A percentile compares a stretch with the other conserved stretches of the same genome.
phyloP scores from a whole-genome alignment of 768 basidiomycete species.

The Xerocomus brunneocitrinus region DNA sequence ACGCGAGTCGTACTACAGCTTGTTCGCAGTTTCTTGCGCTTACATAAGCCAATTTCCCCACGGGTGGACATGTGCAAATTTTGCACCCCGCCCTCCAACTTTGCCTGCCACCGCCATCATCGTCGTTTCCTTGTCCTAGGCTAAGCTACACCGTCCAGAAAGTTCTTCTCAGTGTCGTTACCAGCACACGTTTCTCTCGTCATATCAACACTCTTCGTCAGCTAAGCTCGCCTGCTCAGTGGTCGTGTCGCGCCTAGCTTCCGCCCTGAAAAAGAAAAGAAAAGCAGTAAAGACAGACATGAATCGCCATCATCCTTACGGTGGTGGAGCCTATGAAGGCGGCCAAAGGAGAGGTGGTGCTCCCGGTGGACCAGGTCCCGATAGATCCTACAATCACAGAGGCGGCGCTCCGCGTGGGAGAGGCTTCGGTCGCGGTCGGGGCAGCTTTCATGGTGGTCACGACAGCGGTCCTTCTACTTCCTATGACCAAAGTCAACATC shows the following conservation, averaged over 20 bases:
- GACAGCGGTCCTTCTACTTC: conserved; percentile 49
- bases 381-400: conserved; percentile 64
- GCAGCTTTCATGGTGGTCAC: conserved; percentile 50
- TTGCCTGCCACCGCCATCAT: conserved; percentile 38
- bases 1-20: conserved; percentile 3
- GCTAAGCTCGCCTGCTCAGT: conserved; percentile 28
- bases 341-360: conserved; percentile 53
- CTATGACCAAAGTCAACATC: conserved; percentile 64
- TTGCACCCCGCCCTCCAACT: conserved; percentile 20
- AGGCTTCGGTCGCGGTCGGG: conserved; percentile 52
- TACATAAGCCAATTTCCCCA: conserved; percentile 29
- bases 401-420: conserved; percentile 49
- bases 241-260: conserved; percentile 19
- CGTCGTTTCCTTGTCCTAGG: conserved; percentile 20
- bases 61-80: conserved; percentile 31
- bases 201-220: conserved; percentile 16
- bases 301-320: conserved; percentile 91
- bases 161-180: conserved; percentile 18
- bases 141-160: conserved; percentile 24
- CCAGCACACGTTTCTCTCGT: conserved; percentile 16
- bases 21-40: conserved; percentile 11
- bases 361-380: conserved; percentile 57
- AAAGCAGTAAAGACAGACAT: conserved; percentile 37
- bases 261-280: conserved; percentile 26
- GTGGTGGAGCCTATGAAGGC: conserved; percentile 55